phyloP scores from a whole-genome alignment of 192 early-diverging fungal genomes.

The Globomyces pollinis-pini region DNA sequence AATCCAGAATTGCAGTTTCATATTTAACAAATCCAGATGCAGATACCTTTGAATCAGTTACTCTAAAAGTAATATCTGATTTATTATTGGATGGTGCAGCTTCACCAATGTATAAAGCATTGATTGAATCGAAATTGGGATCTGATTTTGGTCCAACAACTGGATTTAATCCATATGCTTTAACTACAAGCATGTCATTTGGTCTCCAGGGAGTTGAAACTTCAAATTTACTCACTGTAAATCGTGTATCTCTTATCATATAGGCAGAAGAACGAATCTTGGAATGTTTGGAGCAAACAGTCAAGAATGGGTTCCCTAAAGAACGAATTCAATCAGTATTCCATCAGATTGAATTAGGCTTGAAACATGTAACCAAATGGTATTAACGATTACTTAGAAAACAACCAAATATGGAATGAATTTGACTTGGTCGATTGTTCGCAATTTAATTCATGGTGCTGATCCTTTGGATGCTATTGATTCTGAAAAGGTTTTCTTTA shows the following conservation, averaged over 20 bases:
- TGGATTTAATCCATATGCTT: conserved; percentile 56
- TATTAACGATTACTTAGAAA: too few relatives aligned
- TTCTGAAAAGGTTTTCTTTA: conserved; percentile 54
- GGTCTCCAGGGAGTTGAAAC: conserved; percentile 80
- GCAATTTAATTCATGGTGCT: conserved; percentile 82
- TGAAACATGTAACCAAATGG: too few relatives aligned
- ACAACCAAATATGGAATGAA: conserved; percentile 80
- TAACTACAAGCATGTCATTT: conserved; percentile 60
- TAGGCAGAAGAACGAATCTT: conserved; percentile 58
- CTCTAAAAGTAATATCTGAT: conserved; percentile 67
- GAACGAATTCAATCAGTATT: conserved; percentile 74
- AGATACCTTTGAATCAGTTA: conserved; percentile 79
- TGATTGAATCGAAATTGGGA: conserved; percentile 85
- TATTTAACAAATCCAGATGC: conserved; percentile 51
- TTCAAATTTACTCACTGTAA: conserved; percentile 59
- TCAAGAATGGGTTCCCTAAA: conserved; percentile 68
- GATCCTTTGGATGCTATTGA: conserved; percentile 78
- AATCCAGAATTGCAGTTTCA: conserved; percentile 52
- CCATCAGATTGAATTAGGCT: conserved; percentile 80
- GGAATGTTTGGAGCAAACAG: conserved; percentile 58
- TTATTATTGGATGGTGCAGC: conserved; percentile 81
- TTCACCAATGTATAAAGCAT: conserved; percentile 86
- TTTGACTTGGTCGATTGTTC: conserved; percentile 66
- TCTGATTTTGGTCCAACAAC: conserved; percentile 84
- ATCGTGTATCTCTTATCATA: too few relatives aligned